phyloP scores from a whole-genome alignment of 495 filamentous ascomycete genomes.

The Poronia punctata region DNA sequence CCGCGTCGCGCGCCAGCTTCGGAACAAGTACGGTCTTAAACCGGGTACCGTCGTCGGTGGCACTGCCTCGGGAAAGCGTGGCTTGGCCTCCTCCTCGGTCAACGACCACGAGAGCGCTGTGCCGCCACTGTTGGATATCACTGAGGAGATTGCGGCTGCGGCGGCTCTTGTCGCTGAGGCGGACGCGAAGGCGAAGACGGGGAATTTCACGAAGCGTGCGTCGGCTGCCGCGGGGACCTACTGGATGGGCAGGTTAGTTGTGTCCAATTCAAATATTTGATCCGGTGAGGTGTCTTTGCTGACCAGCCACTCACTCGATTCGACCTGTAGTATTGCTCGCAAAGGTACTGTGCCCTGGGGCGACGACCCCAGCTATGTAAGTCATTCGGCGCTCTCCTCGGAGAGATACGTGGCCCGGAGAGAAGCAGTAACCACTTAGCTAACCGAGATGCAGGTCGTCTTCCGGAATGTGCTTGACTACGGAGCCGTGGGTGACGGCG shows the following conservation, averaged over 20 bases:
- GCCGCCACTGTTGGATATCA: constrained; percentile 22
- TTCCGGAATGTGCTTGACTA: too few relatives aligned
- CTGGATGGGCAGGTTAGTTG: constrained; percentile 23
- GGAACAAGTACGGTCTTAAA: constrained; percentile 16
- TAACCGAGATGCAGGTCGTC: too few relatives aligned
- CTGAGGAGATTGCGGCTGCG: constrained; percentile 20
- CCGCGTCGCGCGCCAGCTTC: constrained; percentile 10
- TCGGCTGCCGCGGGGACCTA: constrained; percentile 13
- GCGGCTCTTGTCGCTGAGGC: constrained; percentile 27
- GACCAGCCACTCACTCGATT: constrained; percentile 31
- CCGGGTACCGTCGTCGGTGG: constrained; percentile 13
- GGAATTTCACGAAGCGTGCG: constrained; percentile 11
- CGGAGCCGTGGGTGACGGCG: too few relatives aligned
- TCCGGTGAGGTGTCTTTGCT: too few relatives aligned
- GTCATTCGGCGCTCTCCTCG: too few relatives aligned
- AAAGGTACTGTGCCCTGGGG: constrained; percentile 22
- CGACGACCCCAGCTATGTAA: constrained; percentile 31
- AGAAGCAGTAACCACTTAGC: too few relatives aligned
- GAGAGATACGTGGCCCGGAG: too few relatives aligned
- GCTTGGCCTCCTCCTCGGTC: too few relatives aligned
- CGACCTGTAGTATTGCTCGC: constrained; percentile 9
- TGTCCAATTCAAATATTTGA: too few relatives aligned
- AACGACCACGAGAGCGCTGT: background rate
- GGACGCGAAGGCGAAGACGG: constrained; percentile 4
- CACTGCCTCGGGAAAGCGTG: too few relatives aligned